Base-by-base conservation (phyloP, 257 asterid genomes). In the Nicotiana noctiflora region DNA sequence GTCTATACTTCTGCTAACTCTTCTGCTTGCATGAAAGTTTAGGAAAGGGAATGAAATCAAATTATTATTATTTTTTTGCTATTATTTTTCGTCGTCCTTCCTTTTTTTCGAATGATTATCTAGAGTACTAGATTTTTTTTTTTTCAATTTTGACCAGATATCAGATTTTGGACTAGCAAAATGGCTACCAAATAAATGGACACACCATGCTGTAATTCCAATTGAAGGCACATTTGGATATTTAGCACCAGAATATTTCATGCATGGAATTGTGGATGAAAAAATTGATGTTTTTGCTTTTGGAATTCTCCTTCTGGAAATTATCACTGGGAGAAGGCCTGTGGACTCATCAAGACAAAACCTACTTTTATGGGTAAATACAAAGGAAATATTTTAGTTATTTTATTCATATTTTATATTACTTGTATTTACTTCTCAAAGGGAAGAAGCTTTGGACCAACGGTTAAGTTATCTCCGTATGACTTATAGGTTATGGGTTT, bases 221-320 rank as follows among this genome's bases (percentile, higher is more conserved):
- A 87, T 94, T 23, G 97, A 94, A 82, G 98, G 98, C 7, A 94
- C 98, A 46, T 94, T 93, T 70, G 98, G 98, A 10, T 94, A 91
- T 78, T 81, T 93, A 32, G 97, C 98, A 31, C 98, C 98, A 17
- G 98, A 94, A 80, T 94, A 88, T 83, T 91, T 93, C 82, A 87
- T 94, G 93, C 94, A 92, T 62, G 98, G 98, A 12, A 90, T 90
- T 81, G 98, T 93, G 3, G 98, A 94, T 80, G 98, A 93, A 81
- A 93, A 94, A 80, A 93, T 90, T 0, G 98, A 94, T 80, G 85
- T 92, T 79, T 94, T 88, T 79, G 97, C 98, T 21, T 90, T 94
- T 63, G 98, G 98, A 29, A 84, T 94, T 31, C 96, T 94, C n/a
- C 91, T 94, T 21, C 70, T 93, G 6, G 98, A 94, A 82, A 93